A percentile compares a stretch with the other conserved stretches of the same genome.
phyloP scores from a whole-genome alignment of 1,284 basidiomycete genomes.

The Volvariella surrecta region DNA sequence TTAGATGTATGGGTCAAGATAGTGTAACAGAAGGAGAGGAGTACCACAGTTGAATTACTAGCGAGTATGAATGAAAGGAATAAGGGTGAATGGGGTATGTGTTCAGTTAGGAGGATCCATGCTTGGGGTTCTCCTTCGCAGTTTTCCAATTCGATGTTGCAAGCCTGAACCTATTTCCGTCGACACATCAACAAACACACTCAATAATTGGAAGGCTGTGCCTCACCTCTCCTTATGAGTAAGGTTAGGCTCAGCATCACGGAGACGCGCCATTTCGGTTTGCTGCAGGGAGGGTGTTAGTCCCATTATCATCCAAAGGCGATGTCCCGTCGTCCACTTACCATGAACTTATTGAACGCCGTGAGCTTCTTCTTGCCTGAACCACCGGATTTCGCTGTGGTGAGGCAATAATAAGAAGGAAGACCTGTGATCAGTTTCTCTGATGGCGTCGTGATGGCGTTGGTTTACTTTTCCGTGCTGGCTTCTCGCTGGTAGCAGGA shows the following conservation, averaged over 20 bases:
- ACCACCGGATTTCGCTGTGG: constrained; percentile 26
- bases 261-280: constrained; percentile 65
- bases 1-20: too few species aligned
- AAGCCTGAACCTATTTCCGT: constrained; percentile 50
- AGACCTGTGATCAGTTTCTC: neutral
- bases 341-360: constrained; percentile 75
- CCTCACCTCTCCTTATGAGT: constrained; percentile 63
- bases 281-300: constrained; percentile 23
- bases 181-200: constrained; percentile 5
- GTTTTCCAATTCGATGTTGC: constrained; percentile 73
- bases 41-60: too few species aligned
- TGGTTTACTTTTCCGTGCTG: too few species aligned
- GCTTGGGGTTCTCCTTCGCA: constrained; percentile 58
- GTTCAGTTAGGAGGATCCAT: constrained; percentile 15
- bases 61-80: too few species aligned
- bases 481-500: too few species aligned
- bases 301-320: neutral
- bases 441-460: too few species aligned
- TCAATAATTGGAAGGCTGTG: constrained; percentile 6
- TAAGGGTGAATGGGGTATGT: too few species aligned
- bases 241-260: constrained; percentile 61
- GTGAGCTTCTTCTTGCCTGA: constrained; percentile 41
- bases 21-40: too few species aligned
- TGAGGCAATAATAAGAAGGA: neutral
- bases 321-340: constrained; percentile 13